A percentile compares a stretch with the other conserved stretches of the same genome.
Conservation (phyloP, 2,329 filamentous ascomycete genomes). For the Penicillium sp. region DNA sequence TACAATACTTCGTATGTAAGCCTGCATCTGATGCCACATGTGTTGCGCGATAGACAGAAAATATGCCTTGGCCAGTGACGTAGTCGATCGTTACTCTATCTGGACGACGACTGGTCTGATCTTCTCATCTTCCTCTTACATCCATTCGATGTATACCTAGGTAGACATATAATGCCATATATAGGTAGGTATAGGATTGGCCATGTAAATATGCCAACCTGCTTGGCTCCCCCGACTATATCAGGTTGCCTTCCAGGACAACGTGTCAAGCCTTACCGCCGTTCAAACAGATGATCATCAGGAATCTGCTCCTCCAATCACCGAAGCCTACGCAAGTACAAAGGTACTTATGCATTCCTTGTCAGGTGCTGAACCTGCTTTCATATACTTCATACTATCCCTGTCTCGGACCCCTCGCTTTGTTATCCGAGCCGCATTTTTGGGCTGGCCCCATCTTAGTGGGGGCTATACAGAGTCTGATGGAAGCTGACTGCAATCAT, state of each 20-base stretch:
- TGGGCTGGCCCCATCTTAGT: slow-evolving; percentile 5
- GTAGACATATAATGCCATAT: neutral
- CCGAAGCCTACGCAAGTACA: neutral
- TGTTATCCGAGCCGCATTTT: slow-evolving; percentile 19
- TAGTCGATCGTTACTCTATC: slow-evolving; percentile 22
- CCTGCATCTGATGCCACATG: neutral
- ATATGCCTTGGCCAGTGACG: slow-evolving; percentile 13
- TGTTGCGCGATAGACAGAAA: neutral
- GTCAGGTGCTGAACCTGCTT: neutral
- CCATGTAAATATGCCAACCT: no score
- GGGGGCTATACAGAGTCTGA: slow-evolving; percentile 3
- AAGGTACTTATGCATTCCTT: slow-evolving; percentile 2
- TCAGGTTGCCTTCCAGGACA: neutral
- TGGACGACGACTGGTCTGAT: neutral
- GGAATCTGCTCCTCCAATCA: slow-evolving; percentile 1
- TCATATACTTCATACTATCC: slow-evolving; percentile 7
- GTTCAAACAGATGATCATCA: neutral
- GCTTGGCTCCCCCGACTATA: neutral
- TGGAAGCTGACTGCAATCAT: neutral
- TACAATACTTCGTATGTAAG: neutral
- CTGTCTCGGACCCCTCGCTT: slow-evolving; percentile 18
- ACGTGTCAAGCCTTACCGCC: neutral
- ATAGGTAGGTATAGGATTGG: no score
- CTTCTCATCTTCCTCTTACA: neutral
- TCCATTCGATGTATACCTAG: neutral